Evolutionary conservation across 179 eudicot species (phyloP).

Genomic region (Drosera spatulata): DNA sequence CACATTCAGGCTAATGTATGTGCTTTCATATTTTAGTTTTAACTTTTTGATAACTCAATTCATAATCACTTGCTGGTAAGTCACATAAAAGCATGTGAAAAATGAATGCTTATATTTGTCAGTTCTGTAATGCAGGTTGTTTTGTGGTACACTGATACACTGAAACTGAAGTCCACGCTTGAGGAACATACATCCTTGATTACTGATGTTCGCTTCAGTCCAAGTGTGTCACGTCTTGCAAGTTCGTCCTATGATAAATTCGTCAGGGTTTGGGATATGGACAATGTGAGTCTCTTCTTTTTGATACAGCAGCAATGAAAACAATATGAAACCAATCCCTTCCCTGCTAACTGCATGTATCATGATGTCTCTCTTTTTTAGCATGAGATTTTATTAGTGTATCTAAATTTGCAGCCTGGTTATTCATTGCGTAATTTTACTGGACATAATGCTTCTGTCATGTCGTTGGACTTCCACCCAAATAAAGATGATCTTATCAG

Average conservation of each 20-base stretch:
- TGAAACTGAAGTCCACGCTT: slow-evolving; percentile 55
- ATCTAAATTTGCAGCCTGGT: too few relatives aligned
- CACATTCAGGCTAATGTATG: too few relatives aligned
- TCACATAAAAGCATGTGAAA: neutral
- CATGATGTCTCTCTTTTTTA: too few relatives aligned
- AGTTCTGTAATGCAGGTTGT: slow-evolving; percentile 40
- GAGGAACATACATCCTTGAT: slow-evolving; percentile 66
- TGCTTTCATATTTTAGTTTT: too few relatives aligned
- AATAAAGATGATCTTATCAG: slow-evolving; percentile 79
- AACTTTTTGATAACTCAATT: neutral
- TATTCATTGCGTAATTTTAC: too few relatives aligned
- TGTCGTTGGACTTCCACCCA: slow-evolving; percentile 86
- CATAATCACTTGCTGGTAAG: neutral
- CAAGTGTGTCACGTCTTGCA: slow-evolving; percentile 69
- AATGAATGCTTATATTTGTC: neutral
- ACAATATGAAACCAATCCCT: too few relatives aligned
- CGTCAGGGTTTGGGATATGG: slow-evolving; percentile 81
- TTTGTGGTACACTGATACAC: slow-evolving; percentile 54
- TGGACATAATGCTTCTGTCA: slow-evolving; percentile 23
- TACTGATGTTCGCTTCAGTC: slow-evolving; percentile 83
- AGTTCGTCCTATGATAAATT: slow-evolving; percentile 76
- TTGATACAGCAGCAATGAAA: too few relatives aligned
- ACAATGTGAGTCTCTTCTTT: slow-evolving; percentile 32
- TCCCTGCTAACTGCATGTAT: too few relatives aligned
- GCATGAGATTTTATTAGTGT: too few relatives aligned